Conservation (phyloP, 768 basidiomycete genomes). For the Amanita phalloides region DNA sequence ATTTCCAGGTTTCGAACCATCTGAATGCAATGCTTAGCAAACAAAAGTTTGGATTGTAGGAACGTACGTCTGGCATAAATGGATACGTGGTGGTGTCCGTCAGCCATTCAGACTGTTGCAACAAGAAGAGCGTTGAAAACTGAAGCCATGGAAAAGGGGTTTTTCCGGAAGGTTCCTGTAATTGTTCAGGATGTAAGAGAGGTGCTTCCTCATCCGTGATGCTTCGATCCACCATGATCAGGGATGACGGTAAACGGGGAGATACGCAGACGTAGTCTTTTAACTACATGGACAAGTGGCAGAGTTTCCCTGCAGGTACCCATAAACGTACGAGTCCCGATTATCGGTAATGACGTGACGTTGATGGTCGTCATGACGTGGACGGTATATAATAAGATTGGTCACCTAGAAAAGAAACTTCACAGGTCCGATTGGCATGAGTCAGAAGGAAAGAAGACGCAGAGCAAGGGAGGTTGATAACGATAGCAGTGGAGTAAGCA, state of each 20-base stretch:
- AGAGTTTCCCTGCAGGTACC: too few relatives aligned
- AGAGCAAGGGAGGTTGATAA: too few relatives aligned
- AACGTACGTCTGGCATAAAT: slow-evolving; percentile 59
- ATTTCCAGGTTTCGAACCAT: slow-evolving; percentile 56
- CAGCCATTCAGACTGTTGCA: slow-evolving; percentile 70
- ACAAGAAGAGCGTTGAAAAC: slow-evolving; percentile 53
- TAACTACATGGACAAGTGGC: too few relatives aligned
- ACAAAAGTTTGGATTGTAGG: not conserved
- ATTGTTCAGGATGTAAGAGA: slow-evolving; percentile 12
- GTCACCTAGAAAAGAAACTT: too few relatives aligned
- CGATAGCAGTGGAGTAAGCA: too few relatives aligned
- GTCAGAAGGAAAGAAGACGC: too few relatives aligned
- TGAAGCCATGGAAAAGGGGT: too few relatives aligned
- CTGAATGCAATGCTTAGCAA: slow-evolving; percentile 19
- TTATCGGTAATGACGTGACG: too few relatives aligned
- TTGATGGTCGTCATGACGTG: too few relatives aligned
- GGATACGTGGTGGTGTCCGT: slow-evolving; percentile 69
- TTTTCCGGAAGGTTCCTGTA: slow-evolving; percentile 34
- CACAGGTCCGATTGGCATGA: too few relatives aligned
- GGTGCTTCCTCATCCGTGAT: not conserved
- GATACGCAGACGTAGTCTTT: not conserved
- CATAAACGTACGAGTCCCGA: too few relatives aligned
- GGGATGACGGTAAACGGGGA: not conserved
- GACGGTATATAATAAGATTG: too few relatives aligned
- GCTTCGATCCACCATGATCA: not conserved